Evolutionary conservation across 2,329 filamentous ascomycete species (phyloP).

Genomic region (Xylaria sp.): DNA sequence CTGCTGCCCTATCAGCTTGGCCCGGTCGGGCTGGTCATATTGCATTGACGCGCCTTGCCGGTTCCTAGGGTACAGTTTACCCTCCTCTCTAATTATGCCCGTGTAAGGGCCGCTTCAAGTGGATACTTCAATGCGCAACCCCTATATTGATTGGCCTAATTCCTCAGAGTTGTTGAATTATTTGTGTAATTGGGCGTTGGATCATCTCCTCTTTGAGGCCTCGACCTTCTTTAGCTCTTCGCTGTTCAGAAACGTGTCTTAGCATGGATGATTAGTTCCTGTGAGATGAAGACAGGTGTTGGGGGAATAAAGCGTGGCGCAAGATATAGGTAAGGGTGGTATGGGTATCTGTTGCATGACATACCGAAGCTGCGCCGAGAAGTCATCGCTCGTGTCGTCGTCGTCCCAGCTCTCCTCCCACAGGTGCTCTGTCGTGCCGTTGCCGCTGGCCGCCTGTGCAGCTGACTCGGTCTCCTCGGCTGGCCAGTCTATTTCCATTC

Average conservation of each 20-base stretch:
- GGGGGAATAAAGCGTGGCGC: not conserved
- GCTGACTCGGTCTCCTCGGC: slow-evolving; percentile 88
- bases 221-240: slow-evolving; percentile 97
- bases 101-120: not conserved
- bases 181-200: not conserved
- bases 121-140: not conserved
- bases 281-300: not conserved
- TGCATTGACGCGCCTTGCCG: not conserved
- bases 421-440: slow-evolving; percentile 76
- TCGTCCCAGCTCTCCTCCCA: slow-evolving; percentile 99
- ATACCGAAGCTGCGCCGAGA: slow-evolving; percentile 92
- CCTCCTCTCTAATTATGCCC: not conserved
- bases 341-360: slow-evolving; percentile 50
- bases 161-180: not conserved
- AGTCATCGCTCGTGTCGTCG: slow-evolving; percentile 96
- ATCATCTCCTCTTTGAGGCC: slow-evolving; percentile 72
- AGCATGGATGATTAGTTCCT: not conserved
- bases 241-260: slow-evolving; percentile 56
- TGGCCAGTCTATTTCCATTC: slow-evolving; percentile 78
- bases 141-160: not conserved
- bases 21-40: not conserved
- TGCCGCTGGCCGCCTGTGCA: slow-evolving; percentile 58
- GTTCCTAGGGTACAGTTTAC: not conserved
- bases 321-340: not conserved
- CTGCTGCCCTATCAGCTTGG: not conserved